Base-by-base conservation (phyloP, 2,329 filamentous ascomycete species). In the Apiospora rasikravindrae region DNA sequence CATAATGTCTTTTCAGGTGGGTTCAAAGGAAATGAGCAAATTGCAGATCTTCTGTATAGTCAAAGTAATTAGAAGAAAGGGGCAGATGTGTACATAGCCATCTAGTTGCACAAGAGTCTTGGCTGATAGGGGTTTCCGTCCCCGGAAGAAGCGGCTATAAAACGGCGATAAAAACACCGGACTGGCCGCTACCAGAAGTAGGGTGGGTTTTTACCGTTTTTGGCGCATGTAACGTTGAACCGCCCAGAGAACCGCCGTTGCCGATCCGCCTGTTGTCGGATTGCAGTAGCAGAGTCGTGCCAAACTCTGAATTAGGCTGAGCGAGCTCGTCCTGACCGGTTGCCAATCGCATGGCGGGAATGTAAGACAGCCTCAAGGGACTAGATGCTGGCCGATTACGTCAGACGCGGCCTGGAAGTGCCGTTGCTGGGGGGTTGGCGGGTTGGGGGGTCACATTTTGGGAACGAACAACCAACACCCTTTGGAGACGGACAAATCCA, bases 321-420 rank as follows among this genome's bases (percentile, higher is more conserved):
- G 53, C 37, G 8, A 42, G 33, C 29, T 37, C 16, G 22, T 61
- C 19, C 22, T 61, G 29, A 61, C 29, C 53, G 53, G 53, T 10
- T 61, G 29, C 53, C 53, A 61, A 61, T 61, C 16, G 53, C 16
- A 37, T 10, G 4, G 29, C 57, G 19, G 33, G 11, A 64, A 40
- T 13, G 33, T 14, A 40, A 64, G 57, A 64, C 57, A 64, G 53
- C 29, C 53, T 37, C 26, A 61, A 61, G 53, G 51, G 53, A 29
- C 53, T 61, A 29, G 53, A 61, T 4, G 22, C 16, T 33, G 53
- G 16, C 53, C 53, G 53, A 61, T 61, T 61, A 61, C 29, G 53
- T 61, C 53, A 61, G 53, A 37, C 24, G 33, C 29, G 53, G 53
- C 53, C 53, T 61, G 53, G 53, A 61, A 61, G 16, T 61, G 53